Conservation (phyloP, 768 basidiomycete species). For the Saitozyma podzolica region DNA sequence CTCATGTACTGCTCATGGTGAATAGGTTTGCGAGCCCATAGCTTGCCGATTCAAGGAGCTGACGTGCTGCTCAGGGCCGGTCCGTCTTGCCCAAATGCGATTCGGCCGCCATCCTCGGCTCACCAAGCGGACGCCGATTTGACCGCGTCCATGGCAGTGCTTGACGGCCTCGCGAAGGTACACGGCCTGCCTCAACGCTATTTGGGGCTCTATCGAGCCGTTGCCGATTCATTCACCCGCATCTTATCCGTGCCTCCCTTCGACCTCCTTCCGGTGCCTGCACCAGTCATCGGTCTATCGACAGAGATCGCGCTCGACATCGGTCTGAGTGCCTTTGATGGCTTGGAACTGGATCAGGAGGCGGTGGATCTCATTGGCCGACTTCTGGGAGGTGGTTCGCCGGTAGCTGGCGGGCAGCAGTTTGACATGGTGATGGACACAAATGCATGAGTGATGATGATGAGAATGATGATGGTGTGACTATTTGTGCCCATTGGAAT, state of each 20-base stretch:
- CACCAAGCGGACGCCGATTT: not conserved
- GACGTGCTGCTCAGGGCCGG: not conserved
- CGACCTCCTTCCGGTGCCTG: not conserved
- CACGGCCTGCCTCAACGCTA: not conserved
- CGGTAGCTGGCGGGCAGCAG: too few species aligned
- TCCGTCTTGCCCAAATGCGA: not conserved
- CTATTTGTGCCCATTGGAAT: too few species aligned
- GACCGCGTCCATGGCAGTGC: not conserved
- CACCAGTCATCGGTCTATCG: not conserved
- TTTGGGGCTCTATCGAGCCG: not conserved
- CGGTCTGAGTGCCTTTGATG: constrained; percentile 4
- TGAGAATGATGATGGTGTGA: too few species aligned
- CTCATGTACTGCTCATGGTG: constrained; percentile 18
- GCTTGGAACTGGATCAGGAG: constrained; percentile 12
- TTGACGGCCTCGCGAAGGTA: not conserved
- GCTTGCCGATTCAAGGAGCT: not conserved
- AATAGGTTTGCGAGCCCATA: not conserved
- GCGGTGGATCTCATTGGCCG: constrained; percentile 7
- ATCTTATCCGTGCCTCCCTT: not conserved
- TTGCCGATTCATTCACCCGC: not conserved
- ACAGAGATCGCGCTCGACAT: not conserved
- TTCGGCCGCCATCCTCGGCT: constrained; percentile 1
- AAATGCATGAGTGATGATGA: too few species aligned
- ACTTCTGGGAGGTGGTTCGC: constrained; percentile 3
- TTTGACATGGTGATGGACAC: too few species aligned